Evolutionary conservation across 768 basidiomycete genomes (phyloP), one percentile per base, ranked within the genome.

Genomic region (Paxillus rubicundulus): DNA sequence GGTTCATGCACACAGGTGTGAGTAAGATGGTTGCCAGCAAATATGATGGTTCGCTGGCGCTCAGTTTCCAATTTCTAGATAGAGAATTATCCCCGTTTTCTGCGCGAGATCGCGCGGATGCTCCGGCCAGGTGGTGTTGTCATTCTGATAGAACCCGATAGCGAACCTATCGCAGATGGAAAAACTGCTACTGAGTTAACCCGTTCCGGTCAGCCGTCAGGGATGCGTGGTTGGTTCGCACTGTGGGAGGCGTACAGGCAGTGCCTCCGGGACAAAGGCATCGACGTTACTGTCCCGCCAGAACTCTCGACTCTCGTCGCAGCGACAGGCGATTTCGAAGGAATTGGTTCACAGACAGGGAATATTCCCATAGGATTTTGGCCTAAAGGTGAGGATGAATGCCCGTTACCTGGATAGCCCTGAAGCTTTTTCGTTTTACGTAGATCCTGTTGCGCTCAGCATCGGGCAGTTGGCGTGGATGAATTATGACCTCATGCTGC

Each of bases 401-500:
- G 27, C 45, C 49, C 49, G 55, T 53, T 50, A 30, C n/a, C 30
- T 40, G 53, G 50, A 33, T 18, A 49, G 41, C 65, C 33, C 49
- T 38, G 33, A 45, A 56, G 14, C 49, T 34, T 42, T 32, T 49
- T 51, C 18, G 49, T 60, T 46, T 40, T 32, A 45, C 53, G 17
- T 45, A 87, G 86, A 87, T 66, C 73, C 75, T 8, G 70, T 77
- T 47, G 73, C 79, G 33, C 74, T 87, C 33, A 85, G 82, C 20
- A 77, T 85, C 45, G 86, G 84, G 7, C 84, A 87, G 59, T 68
- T 87, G 18, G 83, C 85, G 37, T 87, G 86, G 86, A 81, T 87
- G 82, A 80, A 82, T 55, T 82, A 81, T 59, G 86, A 87, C 57
- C 73, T 80, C 20, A 75, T 87, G 55, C 71, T 87, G 34, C 83